Percentiles rank a stretch among this genome's conserved stretches.
phyloP scores from a whole-genome alignment of 306 rosid species.

The Glycyrrhiza uralensis region DNA sequence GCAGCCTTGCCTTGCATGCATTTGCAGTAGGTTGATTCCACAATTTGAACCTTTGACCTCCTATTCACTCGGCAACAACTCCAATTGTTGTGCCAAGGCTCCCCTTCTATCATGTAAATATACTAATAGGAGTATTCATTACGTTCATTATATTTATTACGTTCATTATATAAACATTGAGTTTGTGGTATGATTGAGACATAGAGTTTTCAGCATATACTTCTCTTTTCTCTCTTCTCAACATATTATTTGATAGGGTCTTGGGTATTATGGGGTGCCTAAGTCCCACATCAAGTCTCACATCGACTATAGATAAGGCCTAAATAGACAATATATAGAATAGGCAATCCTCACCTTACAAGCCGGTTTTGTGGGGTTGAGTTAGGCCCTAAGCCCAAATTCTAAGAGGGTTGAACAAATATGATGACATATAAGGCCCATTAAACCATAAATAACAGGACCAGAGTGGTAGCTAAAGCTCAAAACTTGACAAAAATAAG shows the following conservation, averaged over 20 bases:
- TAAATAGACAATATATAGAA: no score
- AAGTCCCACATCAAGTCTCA: no score
- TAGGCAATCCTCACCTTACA: no score
- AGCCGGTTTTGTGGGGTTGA: no score
- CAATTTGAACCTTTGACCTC: neutral
- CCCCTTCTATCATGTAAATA: neutral
- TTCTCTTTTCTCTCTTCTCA: neutral
- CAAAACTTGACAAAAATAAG: neutral
- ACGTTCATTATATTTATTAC: neutral
- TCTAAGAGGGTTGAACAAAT: neutral
- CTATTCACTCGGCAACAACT: neutral
- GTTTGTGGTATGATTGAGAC: neutral
- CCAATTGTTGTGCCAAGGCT: neutral
- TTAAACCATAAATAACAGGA: neutral
- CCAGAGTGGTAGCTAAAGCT: neutral
- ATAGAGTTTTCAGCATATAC: neutral
- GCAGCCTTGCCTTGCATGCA: neutral
- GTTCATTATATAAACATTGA: neutral
- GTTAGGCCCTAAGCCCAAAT: no score
- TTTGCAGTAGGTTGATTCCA: neutral
- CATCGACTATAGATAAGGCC: no score
- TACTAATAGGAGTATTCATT: neutral
- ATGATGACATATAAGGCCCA: neutral
- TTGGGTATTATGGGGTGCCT: no score
- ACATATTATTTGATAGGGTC: neutral